Conservation (phyloP, 768 basidiomycete species). For the Pholiota microspora region DNA sequence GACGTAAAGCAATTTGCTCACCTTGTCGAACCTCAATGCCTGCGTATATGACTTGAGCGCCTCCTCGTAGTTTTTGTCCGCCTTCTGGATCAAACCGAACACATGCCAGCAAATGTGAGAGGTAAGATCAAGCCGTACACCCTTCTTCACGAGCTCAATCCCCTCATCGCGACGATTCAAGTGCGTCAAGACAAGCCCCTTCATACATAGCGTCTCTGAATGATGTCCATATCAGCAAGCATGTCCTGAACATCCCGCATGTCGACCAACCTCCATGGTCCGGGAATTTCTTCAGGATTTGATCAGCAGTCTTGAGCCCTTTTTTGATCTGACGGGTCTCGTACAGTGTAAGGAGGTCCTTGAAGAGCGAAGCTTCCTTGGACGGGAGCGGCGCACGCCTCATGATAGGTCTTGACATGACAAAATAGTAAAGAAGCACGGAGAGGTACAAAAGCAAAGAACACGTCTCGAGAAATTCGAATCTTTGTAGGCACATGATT, state of each 20-base stretch:
- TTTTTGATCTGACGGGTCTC: slow-evolving; percentile 88
- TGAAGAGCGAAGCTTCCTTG: slow-evolving; percentile 85
- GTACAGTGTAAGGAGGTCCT: slow-evolving; percentile 82
- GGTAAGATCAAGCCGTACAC: slow-evolving; percentile 73
- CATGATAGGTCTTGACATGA: slow-evolving; percentile 40
- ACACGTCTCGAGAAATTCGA: slow-evolving; percentile 29
- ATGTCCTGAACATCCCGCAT: background rate
- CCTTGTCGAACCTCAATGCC: slow-evolving; percentile 88
- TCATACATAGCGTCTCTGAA: slow-evolving; percentile 94
- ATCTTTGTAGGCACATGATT: too few species aligned
- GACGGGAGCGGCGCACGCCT: slow-evolving; percentile 63
- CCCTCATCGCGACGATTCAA: slow-evolving; percentile 82
- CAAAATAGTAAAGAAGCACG: slow-evolving; percentile 4
- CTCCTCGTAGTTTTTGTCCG: slow-evolving; percentile 92
- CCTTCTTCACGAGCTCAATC: slow-evolving; percentile 80
- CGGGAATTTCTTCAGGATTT: slow-evolving; percentile 92
- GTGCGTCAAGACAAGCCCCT: slow-evolving; percentile 83
- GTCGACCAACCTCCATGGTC: slow-evolving; percentile 85
- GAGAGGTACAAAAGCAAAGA: slow-evolving; percentile 37
- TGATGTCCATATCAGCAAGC: slow-evolving; percentile 6
- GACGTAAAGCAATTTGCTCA: slow-evolving; percentile 31
- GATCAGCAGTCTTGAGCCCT: slow-evolving; percentile 87
- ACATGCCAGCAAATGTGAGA: slow-evolving; percentile 99
- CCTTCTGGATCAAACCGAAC: slow-evolving; percentile 91
- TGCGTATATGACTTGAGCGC: slow-evolving; percentile 91